phyloP scores from a whole-genome alignment of 164 flowering plant genomes.

The Vitis rotundifolia region DNA sequence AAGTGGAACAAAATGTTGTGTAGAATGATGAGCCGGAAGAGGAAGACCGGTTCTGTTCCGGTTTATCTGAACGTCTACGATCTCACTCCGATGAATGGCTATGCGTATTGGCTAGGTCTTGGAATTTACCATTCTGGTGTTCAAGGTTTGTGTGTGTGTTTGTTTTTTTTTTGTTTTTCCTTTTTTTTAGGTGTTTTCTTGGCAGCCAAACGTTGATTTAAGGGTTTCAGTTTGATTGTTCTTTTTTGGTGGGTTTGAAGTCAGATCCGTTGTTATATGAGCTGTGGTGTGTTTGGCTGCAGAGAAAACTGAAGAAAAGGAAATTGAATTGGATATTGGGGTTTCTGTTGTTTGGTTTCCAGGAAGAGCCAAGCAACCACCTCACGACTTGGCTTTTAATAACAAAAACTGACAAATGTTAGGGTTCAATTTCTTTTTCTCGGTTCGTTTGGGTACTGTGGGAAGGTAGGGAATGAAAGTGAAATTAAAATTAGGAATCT shows the following conservation, averaged over 20 bases:
- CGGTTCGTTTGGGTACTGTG: too few relatives aligned
- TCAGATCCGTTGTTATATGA: background rate
- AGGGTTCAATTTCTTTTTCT: too few relatives aligned
- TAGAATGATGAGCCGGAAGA: slow-evolving; percentile 37
- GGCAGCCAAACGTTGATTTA: background rate
- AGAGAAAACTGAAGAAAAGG: background rate
- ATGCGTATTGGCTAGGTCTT: slow-evolving; percentile 73
- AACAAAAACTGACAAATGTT: too few relatives aligned
- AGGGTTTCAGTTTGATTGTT: background rate
- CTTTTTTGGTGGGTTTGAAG: background rate
- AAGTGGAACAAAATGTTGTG: slow-evolving; percentile 33
- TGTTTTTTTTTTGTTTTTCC: background rate
- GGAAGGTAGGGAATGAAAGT: too few relatives aligned
- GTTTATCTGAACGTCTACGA: slow-evolving; percentile 71
- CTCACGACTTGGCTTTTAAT: too few relatives aligned
- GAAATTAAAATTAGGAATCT: background rate
- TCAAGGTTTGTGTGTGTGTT: slow-evolving; percentile 37
- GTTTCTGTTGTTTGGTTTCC: too few relatives aligned
- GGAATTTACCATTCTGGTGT: slow-evolving; percentile 75
- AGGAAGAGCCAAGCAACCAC: too few relatives aligned
- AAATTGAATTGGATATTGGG: background rate
- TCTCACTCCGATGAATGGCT: slow-evolving; percentile 64
- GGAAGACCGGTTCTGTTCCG: slow-evolving; percentile 53
- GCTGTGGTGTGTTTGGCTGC: background rate
- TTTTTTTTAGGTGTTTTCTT: background rate